Percentiles rank a stretch among this genome's conserved stretches.
These are phyloP conservation scores for Rhinocladiella mackenziei DNA, from an alignment of 2,329 filamentous ascomycete genomes.

Conservation along the genomic window DNA sequence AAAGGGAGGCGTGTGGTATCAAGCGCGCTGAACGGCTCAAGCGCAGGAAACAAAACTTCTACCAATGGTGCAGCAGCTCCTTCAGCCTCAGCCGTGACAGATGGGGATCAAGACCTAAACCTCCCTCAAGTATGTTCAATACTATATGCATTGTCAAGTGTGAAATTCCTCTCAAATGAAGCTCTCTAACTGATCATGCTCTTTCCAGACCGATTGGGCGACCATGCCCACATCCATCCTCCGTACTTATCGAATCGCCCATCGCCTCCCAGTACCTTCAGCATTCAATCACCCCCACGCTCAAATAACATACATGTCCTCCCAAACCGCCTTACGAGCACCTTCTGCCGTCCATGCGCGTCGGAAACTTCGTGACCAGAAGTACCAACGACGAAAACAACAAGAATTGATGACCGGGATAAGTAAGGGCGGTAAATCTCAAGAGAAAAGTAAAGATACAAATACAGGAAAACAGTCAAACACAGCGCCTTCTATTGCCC, in stretches of 20 bases:
- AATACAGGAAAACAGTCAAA: conserved; percentile 5
- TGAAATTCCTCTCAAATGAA: conserved; percentile 1
- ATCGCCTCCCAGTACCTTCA: conserved; percentile 44
- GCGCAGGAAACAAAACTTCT: conserved; percentile 27
- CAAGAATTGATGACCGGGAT: too few species aligned
- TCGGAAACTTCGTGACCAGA: conserved; percentile 28
- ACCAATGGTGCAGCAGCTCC: conserved; percentile 28
- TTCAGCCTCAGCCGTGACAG: conserved; percentile 31
- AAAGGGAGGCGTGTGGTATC: conserved; percentile 19
- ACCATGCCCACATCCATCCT: conserved; percentile 31
- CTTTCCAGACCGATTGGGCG: conserved; percentile 23
- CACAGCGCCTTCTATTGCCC: conserved; percentile 14
- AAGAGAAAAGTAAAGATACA: conserved; percentile 14
- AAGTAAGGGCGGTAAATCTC: too few species aligned
- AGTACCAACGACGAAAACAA: conserved; percentile 21
- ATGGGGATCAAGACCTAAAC: conserved; percentile 22
- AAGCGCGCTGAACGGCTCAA: conserved; percentile 6
- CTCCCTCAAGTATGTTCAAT: conserved; percentile 34
- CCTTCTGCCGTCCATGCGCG: conserved; percentile 43
- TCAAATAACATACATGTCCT: conserved; percentile 43
- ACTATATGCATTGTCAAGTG: background rate
- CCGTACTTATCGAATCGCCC: conserved; percentile 47
- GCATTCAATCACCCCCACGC: conserved; percentile 45
- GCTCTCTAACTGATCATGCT: conserved; percentile 2
- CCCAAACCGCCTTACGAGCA: conserved; percentile 43